Evolutionary conservation across 306 rosid species (phyloP).

Genomic region (Fagus sylvatica): DNA sequence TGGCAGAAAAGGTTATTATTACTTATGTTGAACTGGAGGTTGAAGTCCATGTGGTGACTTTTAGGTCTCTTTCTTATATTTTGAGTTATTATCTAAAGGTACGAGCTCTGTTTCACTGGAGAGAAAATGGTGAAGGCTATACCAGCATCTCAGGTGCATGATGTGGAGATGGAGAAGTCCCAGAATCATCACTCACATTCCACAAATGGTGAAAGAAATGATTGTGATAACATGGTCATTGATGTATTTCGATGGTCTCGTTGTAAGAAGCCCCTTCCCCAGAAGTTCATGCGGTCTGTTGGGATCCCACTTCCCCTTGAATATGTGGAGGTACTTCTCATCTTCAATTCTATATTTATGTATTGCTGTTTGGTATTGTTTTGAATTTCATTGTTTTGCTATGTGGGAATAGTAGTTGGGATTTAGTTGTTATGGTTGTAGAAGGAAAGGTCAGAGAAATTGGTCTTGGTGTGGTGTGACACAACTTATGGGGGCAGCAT

Average conservation of each 20-base stretch:
- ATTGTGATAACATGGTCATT: conserved; percentile 52
- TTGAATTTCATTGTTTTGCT: too few relatives aligned
- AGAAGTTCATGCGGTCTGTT: conserved; percentile 68
- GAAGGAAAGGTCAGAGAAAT: too few relatives aligned
- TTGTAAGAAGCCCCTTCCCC: conserved; percentile 86
- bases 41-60: conserved; percentile 6
- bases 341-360: conserved; percentile 13
- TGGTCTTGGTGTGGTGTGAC: too few relatives aligned
- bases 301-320: conserved; percentile 90
- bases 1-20: neutral
- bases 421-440: too few relatives aligned
- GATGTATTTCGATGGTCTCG: conserved; percentile 94
- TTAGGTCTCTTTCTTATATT: neutral
- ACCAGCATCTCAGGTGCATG: conserved; percentile 53
- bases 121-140: conserved; percentile 69
- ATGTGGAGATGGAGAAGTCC: conserved; percentile 58
- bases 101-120: conserved; percentile 84
- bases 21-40: neutral
- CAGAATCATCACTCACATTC: conserved; percentile 64
- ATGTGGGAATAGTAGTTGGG: too few relatives aligned
- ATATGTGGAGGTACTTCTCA: conserved; percentile 69
- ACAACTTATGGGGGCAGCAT: too few relatives aligned
- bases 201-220: conserved; percentile 68
- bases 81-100: conserved; percentile 49
- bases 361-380: neutral